Conservation (phyloP, 371 early-diverging fungal species). For the Funneliformis caledonium region DNA sequence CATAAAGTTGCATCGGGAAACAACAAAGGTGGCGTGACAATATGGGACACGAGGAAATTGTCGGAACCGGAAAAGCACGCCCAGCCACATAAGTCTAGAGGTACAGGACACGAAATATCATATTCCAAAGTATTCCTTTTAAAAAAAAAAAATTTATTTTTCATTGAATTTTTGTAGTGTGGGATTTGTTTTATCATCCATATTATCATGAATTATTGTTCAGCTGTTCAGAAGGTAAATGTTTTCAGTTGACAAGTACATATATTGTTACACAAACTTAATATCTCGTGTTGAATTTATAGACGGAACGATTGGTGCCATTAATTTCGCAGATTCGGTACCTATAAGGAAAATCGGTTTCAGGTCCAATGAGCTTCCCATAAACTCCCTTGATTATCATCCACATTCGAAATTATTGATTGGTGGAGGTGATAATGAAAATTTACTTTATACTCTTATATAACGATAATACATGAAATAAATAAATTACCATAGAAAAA, state of each 20-base stretch:
- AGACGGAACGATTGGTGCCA: constrained; percentile 26
- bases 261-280: not conserved
- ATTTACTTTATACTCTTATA: constrained; percentile 20
- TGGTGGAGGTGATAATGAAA: constrained; percentile 37
- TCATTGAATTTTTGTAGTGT: constrained; percentile 38
- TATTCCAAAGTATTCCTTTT: not conserved
- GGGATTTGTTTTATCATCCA: constrained; percentile 49
- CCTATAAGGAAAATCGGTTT: not conserved
- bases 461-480: not conserved
- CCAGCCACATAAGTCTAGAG: constrained; percentile 43
- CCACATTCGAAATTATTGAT: constrained; percentile 11
- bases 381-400: constrained; percentile 40
- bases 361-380: constrained; percentile 5
- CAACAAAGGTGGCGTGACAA: constrained; percentile 45
- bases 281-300: not conserved
- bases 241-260: not conserved
- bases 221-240: constrained; percentile 53
- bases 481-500: too few relatives aligned
- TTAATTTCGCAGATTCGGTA: constrained; percentile 11
- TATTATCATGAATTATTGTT: constrained; percentile 42
- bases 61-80: constrained; percentile 44
- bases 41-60: constrained; percentile 51
- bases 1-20: constrained; percentile 48
- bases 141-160: not conserved
- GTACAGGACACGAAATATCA: not conserved